phyloP scores from a whole-genome alignment of 2,329 filamentous ascomycete genomes.

The Aspergillus piperis region DNA sequence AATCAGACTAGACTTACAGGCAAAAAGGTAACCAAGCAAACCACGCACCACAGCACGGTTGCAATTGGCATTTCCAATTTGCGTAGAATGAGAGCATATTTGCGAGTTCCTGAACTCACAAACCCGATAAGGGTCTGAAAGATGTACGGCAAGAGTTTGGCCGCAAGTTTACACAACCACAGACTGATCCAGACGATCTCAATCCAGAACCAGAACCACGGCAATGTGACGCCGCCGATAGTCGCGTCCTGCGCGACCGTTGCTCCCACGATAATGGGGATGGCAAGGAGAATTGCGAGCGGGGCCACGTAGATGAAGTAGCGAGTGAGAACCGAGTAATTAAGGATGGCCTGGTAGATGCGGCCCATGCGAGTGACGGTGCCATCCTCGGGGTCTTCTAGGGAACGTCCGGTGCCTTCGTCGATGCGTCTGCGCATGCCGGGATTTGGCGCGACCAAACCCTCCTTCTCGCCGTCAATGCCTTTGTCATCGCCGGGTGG shows the following conservation, averaged over 20 bases:
- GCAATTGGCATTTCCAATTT: slow-evolving; percentile 63
- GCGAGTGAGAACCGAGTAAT: slow-evolving; percentile 64
- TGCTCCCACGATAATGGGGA: slow-evolving; percentile 65
- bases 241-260: slow-evolving; percentile 49
- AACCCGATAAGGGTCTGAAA: slow-evolving; percentile 65
- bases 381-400: slow-evolving; percentile 52
- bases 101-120: slow-evolving; percentile 64
- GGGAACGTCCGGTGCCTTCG: slow-evolving; percentile 32
- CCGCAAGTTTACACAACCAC: slow-evolving; percentile 63
- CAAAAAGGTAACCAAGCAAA: slow-evolving; percentile 61
- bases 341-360: slow-evolving; percentile 61
- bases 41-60: slow-evolving; percentile 61
- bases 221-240: slow-evolving; percentile 58
- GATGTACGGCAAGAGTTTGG: slow-evolving; percentile 59
- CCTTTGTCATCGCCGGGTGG: slow-evolving; percentile 25
- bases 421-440: slow-evolving; percentile 40
- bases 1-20: slow-evolving; percentile 40
- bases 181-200: slow-evolving; percentile 65
- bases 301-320: slow-evolving; percentile 66
- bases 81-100: slow-evolving; percentile 61
- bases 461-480: slow-evolving; percentile 37
- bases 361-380: slow-evolving; percentile 60
- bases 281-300: slow-evolving; percentile 58
- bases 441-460: slow-evolving; percentile 16
- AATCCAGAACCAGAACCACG: slow-evolving; percentile 66